Conservation (phyloP, 192 early-diverging fungal genomes). For the Podila clonocystis region DNA sequence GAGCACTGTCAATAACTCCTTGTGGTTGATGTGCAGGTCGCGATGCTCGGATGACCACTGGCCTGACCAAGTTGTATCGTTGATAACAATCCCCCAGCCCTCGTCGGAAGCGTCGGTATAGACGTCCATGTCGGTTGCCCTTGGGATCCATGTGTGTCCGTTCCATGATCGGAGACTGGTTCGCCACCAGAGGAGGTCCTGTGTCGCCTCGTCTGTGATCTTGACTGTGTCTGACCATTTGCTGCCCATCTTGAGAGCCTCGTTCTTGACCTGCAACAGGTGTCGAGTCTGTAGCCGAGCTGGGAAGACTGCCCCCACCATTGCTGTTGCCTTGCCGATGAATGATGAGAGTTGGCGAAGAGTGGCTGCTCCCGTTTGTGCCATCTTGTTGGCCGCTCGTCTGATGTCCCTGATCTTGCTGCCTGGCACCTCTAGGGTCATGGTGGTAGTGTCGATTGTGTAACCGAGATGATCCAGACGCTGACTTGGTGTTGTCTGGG, state of each 20-base stretch:
- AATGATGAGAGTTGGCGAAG: constrained; percentile 31
- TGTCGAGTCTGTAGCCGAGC: constrained; percentile 25
- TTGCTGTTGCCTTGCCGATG: constrained; percentile 26
- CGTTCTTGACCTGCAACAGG: constrained; percentile 37
- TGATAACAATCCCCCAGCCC: constrained; percentile 29
- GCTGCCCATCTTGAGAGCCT: not conserved
- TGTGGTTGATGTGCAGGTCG: constrained; percentile 21
- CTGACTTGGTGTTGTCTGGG: constrained; percentile 12
- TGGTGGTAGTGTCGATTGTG: constrained; percentile 21
- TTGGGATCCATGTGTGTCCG: constrained; percentile 20
- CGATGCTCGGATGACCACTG: not conserved
- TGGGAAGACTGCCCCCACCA: constrained; percentile 34
- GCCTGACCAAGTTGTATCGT: not conserved
- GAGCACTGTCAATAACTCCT: not conserved
- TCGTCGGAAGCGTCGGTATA: constrained; percentile 36
- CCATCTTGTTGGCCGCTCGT: constrained; percentile 6
- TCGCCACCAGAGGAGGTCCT: constrained; percentile 29
- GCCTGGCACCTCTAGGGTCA: constrained; percentile 9
- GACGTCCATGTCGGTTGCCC: constrained; percentile 4
- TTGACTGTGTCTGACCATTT: constrained; percentile 10
- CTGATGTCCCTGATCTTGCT: too few species aligned
- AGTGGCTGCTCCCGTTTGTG: not conserved
- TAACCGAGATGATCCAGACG: constrained; percentile 21
- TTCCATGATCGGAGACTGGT: constrained; percentile 27
- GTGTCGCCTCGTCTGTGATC: not conserved